Evolutionary conservation across 805 yeast species (phyloP), one percentile per base, ranked within the genome.

Genomic region (Myxozyma neotropica): DNA sequence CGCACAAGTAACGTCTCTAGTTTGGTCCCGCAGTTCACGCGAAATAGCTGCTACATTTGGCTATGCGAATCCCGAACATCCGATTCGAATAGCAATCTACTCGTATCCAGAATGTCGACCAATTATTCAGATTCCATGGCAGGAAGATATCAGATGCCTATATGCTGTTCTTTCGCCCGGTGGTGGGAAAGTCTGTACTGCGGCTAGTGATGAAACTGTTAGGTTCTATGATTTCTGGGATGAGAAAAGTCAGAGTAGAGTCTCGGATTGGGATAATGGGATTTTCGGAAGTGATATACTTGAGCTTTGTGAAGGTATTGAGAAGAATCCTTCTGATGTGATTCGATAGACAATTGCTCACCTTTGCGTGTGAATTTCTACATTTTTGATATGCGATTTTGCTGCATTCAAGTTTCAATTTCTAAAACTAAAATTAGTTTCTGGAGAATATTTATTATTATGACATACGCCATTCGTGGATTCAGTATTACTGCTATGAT

Each of bases 41-140:
- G 89, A 91, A 67, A 72, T 91, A 1, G 83, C 83, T 13, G 93
- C 87, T 0, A 88, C 96, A 0, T 91, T 85, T 75, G 97, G 97
- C 0, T 90, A 86, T 70, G 86, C 90, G 8, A 83, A 82, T 53
- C 68, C 73, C 1, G 79, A 77, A 0, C 75, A 76, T 8, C 83
- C 86, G 0, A 68, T 78, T 1, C 71, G 88, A n/a, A 70, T 88
- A 1, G 73, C 81, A 0, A 82, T 86, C 0, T 89, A 83, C 70
- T 73, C 85, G 1, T 90, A 86, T 69, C 97, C 97, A 0, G 72
- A 77, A 1, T 77, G 88, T 81, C 55, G 51, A 4, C 64, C 66
- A 1, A 19, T 64, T 8, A 53, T 65, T 10, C 67, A 57, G 19
- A 63, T 68, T 12, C 70, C 67, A n/a, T 67, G 70, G 69, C 64